phyloP scores from a whole-genome alignment of 139 green algal species.

The Auxenochlorella pyrenoidosa region DNA sequence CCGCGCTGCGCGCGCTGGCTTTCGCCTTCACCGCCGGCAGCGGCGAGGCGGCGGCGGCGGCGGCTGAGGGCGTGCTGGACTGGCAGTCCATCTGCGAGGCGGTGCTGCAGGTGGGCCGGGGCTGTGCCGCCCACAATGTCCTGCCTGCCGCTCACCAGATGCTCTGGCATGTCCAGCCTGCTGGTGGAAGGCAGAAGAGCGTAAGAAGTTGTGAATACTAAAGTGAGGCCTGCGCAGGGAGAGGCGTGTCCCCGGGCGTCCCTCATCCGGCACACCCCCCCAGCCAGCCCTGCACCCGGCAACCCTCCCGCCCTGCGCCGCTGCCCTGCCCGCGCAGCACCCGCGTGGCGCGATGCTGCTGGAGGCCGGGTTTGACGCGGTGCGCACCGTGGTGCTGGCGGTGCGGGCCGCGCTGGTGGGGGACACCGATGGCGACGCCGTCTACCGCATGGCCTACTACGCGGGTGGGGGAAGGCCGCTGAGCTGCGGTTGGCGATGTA shows the following conservation, averaged over 20 bases:
- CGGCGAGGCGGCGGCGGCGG: background rate
- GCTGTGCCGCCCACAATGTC: background rate
- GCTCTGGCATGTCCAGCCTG: background rate
- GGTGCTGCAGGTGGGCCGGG: background rate
- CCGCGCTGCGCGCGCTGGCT: constrained; percentile 44
- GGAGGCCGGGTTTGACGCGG: constrained; percentile 54
- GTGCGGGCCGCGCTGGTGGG: constrained; percentile 40
- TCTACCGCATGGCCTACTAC: constrained; percentile 49
- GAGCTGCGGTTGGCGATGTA: background rate
- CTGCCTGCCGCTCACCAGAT: background rate
- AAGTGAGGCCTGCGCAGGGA: too few species aligned
- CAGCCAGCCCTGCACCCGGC: too few species aligned
- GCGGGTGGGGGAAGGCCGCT: background rate
- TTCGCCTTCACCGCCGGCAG: constrained; percentile 37
- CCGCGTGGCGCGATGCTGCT: constrained; percentile 44
- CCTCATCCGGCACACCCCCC: too few species aligned
- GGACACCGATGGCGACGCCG: background rate
- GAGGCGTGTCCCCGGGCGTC: too few species aligned
- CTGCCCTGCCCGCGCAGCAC: constrained; percentile 21
- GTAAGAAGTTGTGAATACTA: too few species aligned
- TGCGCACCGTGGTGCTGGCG: constrained; percentile 35
- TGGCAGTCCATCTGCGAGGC: constrained; percentile 20
- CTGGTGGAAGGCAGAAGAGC: too few species aligned
- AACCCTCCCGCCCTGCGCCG: background rate
- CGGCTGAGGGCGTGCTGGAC: background rate